These are phyloP conservation scores for Ustilago esculenta DNA, from an alignment of 1,284 basidiomycete species.

Conservation along the genomic window DNA sequence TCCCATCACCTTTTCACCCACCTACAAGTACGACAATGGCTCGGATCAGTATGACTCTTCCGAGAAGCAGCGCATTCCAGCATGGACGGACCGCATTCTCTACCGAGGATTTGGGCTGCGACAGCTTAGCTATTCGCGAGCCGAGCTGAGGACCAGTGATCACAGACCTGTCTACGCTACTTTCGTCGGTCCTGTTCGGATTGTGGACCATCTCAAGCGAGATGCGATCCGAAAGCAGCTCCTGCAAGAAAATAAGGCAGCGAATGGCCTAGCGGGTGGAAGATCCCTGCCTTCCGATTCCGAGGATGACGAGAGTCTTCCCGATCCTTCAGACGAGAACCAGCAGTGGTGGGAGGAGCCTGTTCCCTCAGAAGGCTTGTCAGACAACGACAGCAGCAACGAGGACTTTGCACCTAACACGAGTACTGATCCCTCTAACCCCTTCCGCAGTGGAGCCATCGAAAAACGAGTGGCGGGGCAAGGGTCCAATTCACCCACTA, in stretches of 20 bases:
- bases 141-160: constrained; percentile 87
- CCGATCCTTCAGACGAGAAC: constrained; percentile 43
- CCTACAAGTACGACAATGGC: constrained; percentile 82
- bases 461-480: background rate
- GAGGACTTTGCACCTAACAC: too few species aligned
- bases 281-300: constrained; percentile 18
- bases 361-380: background rate
- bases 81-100: constrained; percentile 82
- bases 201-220: constrained; percentile 81
- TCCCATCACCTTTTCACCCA: constrained; percentile 84
- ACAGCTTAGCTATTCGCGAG: constrained; percentile 71
- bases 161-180: constrained; percentile 92
- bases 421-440: constrained; percentile 1
- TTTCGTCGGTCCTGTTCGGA: constrained; percentile 79
- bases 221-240: constrained; percentile 75
- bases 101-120: constrained; percentile 71
- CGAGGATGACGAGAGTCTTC: constrained; percentile 24
- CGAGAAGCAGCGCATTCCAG: constrained; percentile 94
- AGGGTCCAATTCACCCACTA: background rate
- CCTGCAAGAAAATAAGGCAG: constrained; percentile 30
- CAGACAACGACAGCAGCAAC: constrained; percentile 15
- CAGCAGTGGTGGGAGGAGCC: constrained; percentile 44
- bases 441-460: constrained; percentile 7
- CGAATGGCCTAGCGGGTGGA: constrained; percentile 15
- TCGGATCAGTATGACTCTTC: constrained; percentile 90